Evolutionary conservation across 805 yeast species (phyloP).

Genomic region (Kuraishia capsulata): DNA sequence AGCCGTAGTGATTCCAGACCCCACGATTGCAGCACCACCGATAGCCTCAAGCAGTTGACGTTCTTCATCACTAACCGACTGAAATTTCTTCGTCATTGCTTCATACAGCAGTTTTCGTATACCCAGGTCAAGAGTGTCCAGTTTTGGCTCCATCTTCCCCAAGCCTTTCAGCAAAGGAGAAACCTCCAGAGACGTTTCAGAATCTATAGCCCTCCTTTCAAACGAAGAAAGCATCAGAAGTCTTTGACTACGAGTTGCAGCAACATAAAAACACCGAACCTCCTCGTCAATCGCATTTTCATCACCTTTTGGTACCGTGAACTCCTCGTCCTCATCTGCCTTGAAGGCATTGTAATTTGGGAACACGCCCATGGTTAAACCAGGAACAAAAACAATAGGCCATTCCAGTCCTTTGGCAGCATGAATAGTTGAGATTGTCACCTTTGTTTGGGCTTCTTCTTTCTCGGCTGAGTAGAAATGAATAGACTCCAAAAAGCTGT

Average conservation of each 20-base stretch:
- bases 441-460: conserved; percentile 10
- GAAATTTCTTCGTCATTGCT: too few relatives aligned
- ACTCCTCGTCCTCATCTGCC: conserved; percentile 11
- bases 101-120: too few relatives aligned
- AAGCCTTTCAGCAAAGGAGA: too few relatives aligned
- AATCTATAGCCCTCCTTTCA: too few relatives aligned
- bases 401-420: conserved; percentile 93
- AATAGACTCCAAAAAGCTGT: conserved; percentile 21
- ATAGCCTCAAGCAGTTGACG: too few relatives aligned
- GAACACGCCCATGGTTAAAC: conserved; percentile 53
- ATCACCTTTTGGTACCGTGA: conserved; percentile 15
- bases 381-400: conserved; percentile 85
- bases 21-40: too few relatives aligned
- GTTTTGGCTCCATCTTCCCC: too few relatives aligned
- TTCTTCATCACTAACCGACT: too few relatives aligned
- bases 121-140: too few relatives aligned
- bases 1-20: too few relatives aligned
- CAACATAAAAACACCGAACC: conserved; percentile 79
- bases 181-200: too few relatives aligned
- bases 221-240: conserved; percentile 3
- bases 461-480: conserved; percentile 13
- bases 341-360: conserved; percentile 46
- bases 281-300: conserved; percentile 50
- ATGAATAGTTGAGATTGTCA: conserved; percentile 70
- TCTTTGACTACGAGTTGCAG: conserved; percentile 70